These are phyloP conservation scores for Pholiota molesta DNA, from an alignment of 768 basidiomycete genomes.

Conservation along the genomic window DNA sequence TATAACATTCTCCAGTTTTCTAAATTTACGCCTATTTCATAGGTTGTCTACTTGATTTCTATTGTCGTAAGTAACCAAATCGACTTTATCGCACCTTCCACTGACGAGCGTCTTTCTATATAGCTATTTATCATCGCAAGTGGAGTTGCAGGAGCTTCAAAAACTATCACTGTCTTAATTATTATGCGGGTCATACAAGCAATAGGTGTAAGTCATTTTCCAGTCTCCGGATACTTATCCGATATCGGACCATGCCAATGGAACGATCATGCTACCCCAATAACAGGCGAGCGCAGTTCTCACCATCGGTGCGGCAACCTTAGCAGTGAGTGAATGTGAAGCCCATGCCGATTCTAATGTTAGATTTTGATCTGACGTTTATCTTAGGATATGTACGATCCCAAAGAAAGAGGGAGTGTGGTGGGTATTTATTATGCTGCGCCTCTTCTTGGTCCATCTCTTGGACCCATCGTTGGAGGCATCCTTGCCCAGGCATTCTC, in stretches of 20 bases:
- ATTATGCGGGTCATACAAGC: slow-evolving; percentile 7
- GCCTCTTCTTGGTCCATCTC: slow-evolving; percentile 68
- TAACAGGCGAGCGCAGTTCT: slow-evolving; percentile 51
- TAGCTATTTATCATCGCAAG: slow-evolving; percentile 11
- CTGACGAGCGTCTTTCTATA: not conserved
- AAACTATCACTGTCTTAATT: slow-evolving; percentile 5
- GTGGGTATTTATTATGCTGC: slow-evolving; percentile 81
- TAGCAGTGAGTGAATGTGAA: slow-evolving; percentile 56
- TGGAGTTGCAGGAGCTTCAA: slow-evolving; percentile 7
- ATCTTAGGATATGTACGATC: slow-evolving; percentile 11
- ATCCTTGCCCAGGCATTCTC: slow-evolving; percentile 59
- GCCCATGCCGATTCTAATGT: slow-evolving; percentile 42
- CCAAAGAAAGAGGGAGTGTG: slow-evolving; percentile 18
- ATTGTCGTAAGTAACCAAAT: not conserved
- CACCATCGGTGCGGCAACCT: slow-evolving; percentile 70
- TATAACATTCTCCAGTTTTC: not conserved
- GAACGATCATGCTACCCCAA: not conserved
- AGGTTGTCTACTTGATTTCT: slow-evolving; percentile 5
- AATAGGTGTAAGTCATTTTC: slow-evolving; percentile 7
- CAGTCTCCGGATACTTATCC: too few species aligned
- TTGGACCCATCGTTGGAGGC: slow-evolving; percentile 73
- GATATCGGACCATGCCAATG: not conserved
- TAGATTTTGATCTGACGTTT: not conserved
- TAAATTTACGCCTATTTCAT: too few species aligned
- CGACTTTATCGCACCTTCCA: not conserved